A percentile compares a stretch with the other conserved stretches of the same genome.
phyloP scores from a whole-genome alignment of 495 filamentous ascomycete species.

The Cenococcum geophilum region DNA sequence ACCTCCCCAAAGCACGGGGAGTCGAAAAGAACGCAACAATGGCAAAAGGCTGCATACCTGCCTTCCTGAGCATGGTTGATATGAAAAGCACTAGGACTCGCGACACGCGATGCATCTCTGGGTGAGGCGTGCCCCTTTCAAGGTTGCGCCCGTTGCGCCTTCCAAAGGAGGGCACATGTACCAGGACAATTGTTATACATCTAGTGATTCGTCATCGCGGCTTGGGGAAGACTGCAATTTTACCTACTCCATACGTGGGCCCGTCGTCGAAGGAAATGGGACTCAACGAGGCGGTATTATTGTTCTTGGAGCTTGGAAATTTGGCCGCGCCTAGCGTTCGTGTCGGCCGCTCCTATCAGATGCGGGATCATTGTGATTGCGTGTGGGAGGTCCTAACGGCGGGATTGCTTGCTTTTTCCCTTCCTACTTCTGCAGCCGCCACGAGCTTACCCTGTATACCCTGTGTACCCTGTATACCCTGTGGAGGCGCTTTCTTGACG shows the following conservation, averaged over 20 bases:
- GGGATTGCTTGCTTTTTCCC: background rate
- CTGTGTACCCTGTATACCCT: background rate
- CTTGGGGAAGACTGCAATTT: background rate
- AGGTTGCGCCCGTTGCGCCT: background rate
- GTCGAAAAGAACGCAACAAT: background rate
- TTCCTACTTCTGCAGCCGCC: background rate
- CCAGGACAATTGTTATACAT: background rate
- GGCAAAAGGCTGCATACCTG: constrained; percentile 1
- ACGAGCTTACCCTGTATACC: background rate
- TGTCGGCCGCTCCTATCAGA: background rate
- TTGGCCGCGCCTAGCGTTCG: background rate
- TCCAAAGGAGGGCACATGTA: background rate
- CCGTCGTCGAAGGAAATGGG: no score
- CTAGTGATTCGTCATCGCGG: background rate
- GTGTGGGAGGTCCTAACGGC: background rate
- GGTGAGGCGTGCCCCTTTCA: constrained; percentile 3
- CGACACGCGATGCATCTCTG: background rate
- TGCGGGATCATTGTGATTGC: background rate
- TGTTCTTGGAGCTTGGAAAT: background rate
- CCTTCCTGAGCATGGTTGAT: background rate
- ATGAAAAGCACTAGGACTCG: no score
- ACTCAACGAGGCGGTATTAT: background rate
- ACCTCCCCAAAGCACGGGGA: background rate
- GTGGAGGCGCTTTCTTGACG: constrained; percentile 8
- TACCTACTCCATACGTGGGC: no score